Conservation (phyloP, 2,329 filamentous ascomycete genomes). For the Stemphylium beticola region DNA sequence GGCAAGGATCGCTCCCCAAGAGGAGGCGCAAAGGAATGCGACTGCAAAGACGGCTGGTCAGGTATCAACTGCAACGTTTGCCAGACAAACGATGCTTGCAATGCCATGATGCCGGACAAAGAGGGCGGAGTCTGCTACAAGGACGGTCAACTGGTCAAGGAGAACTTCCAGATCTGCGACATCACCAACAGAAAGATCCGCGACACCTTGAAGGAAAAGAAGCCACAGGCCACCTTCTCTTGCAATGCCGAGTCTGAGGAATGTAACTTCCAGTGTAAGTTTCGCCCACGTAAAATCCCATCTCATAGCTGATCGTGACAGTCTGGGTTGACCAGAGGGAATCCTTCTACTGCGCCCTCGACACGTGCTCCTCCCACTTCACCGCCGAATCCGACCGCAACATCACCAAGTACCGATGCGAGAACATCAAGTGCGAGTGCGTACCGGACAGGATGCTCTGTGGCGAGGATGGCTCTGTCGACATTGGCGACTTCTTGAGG, state of each 20-base stretch:
- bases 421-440: slow-evolving; percentile 84
- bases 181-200: slow-evolving; percentile 96
- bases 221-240: slow-evolving; percentile 92
- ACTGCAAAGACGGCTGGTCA: slow-evolving; percentile 91
- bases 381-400: slow-evolving; percentile 75
- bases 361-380: slow-evolving; percentile 76
- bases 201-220: slow-evolving; percentile 80
- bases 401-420: slow-evolving; percentile 82
- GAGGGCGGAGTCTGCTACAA: slow-evolving; percentile 90
- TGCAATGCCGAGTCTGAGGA: slow-evolving; percentile 76
- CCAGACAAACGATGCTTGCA: slow-evolving; percentile 79
- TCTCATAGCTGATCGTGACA: slow-evolving; percentile 50
- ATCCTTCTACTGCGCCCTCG: slow-evolving; percentile 93
- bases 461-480: slow-evolving; percentile 87
- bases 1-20: slow-evolving; percentile 78
- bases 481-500: slow-evolving; percentile 86
- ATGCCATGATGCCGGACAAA: slow-evolving; percentile 82
- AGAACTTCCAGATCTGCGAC: slow-evolving; percentile 97
- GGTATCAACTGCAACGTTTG: slow-evolving; percentile 99
- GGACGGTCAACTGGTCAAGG: slow-evolving; percentile 85
- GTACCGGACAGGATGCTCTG: slow-evolving; percentile 93
- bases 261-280: slow-evolving; percentile 93
- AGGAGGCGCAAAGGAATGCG: slow-evolving; percentile 68
- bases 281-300: background rate
- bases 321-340: slow-evolving; percentile 95